Evolutionary conservation across 768 basidiomycete species (phyloP).

Genomic region (Podaxis sp.): DNA sequence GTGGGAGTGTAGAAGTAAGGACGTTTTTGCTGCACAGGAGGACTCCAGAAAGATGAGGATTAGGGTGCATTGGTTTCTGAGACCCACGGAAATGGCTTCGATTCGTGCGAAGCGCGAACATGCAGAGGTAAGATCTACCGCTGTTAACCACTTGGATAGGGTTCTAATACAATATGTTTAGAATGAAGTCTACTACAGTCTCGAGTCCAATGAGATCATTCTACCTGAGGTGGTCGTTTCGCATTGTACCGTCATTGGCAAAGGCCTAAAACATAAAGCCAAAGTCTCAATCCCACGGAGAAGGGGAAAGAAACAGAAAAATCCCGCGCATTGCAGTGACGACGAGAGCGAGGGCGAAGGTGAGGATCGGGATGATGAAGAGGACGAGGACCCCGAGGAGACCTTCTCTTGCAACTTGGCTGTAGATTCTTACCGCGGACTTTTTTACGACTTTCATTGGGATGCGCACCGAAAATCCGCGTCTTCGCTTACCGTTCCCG

Average conservation of each 20-base stretch:
- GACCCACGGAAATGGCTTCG: constrained; percentile 59
- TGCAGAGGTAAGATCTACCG: constrained; percentile 40
- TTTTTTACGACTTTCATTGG: constrained; percentile 68
- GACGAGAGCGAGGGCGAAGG: constrained; percentile 20
- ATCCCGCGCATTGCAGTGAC: constrained; percentile 14
- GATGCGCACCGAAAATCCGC: constrained; percentile 41
- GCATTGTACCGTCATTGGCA: constrained; percentile 47
- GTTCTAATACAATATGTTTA: constrained; percentile 25
- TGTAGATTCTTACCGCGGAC: constrained; percentile 52
- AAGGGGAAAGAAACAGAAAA: constrained; percentile 10
- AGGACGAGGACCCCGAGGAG: constrained; percentile 25
- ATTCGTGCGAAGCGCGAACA: constrained; percentile 61
- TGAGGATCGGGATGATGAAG: constrained; percentile 10
- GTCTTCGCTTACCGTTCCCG: constrained; percentile 24
- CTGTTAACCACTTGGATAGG: not conserved
- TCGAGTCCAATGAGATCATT: constrained; percentile 46
- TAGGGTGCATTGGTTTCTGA: constrained; percentile 74
- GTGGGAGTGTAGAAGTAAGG: constrained; percentile 51
- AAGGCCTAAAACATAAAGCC: constrained; percentile 16
- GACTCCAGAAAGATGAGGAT: constrained; percentile 46
- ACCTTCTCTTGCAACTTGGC: constrained; percentile 59
- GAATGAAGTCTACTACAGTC: constrained; percentile 77
- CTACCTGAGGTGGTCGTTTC: constrained; percentile 50
- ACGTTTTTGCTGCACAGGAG: constrained; percentile 26
- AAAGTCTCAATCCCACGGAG: not conserved